phyloP scores from a whole-genome alignment of 1,284 basidiomycete species.

The Trametes pubescens region DNA sequence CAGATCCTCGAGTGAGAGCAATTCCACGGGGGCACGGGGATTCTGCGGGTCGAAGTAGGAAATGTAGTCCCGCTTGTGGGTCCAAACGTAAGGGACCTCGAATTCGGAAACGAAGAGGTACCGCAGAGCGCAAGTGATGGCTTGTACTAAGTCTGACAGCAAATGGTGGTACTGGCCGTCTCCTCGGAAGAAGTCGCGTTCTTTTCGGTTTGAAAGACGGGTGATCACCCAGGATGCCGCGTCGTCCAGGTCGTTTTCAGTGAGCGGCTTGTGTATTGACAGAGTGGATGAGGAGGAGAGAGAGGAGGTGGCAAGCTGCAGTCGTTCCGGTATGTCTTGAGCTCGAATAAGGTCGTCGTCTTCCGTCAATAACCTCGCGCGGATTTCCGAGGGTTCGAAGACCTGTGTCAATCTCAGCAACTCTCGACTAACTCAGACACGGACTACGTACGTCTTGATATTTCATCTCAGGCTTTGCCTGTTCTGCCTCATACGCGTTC shows the following conservation, averaged over 20 bases:
- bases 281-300: constrained; percentile 75
- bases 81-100: constrained; percentile 96
- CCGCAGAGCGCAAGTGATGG: constrained; percentile 83
- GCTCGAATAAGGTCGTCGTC: constrained; percentile 94
- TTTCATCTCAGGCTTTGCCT: constrained; percentile 77
- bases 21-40: constrained; percentile 62
- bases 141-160: constrained; percentile 76
- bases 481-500: constrained; percentile 64
- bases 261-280: constrained; percentile 71
- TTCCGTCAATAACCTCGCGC: constrained; percentile 89
- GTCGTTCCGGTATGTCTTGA: constrained; percentile 94
- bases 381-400: constrained; percentile 98
- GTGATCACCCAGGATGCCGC: constrained; percentile 92
- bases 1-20: constrained; percentile 81
- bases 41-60: constrained; percentile 76
- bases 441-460: constrained; percentile 82
- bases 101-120: constrained; percentile 89
- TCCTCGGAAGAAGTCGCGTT: constrained; percentile 75
- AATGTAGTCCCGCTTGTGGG: constrained; percentile 92
- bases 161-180: constrained; percentile 67
- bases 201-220: constrained; percentile 84
- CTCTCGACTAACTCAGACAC: constrained; percentile 14
- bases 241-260: constrained; percentile 76
- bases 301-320: constrained; percentile 93
- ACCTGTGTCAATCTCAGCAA: constrained; percentile 61